These are phyloP conservation scores for Delonix regia DNA, from an alignment of 306 rosid genomes.

Conservation along the genomic window DNA sequence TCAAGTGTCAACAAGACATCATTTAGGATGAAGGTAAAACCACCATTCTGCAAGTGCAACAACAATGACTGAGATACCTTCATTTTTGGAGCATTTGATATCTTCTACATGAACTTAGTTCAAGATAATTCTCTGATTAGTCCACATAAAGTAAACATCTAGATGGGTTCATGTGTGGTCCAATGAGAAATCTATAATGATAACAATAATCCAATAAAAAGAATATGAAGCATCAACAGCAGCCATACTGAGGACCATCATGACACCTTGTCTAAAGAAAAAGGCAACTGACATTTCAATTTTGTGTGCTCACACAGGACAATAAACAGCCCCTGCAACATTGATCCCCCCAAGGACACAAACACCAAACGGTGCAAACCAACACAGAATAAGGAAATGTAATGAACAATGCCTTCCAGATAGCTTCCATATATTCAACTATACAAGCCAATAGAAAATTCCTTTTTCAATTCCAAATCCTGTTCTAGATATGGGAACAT, in stretches of 20 bases:
- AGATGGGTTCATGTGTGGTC: neutral
- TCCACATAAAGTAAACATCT: neutral
- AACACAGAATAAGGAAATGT: conserved; percentile 4
- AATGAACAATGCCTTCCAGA: conserved; percentile 7
- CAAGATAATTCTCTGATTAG: conserved; percentile 11
- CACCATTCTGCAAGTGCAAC: neutral
- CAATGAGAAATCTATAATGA: neutral
- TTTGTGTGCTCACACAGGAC: neutral
- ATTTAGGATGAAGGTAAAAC: neutral
- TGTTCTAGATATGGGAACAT: neutral
- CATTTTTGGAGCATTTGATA: conserved; percentile 14
- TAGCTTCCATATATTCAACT: neutral
- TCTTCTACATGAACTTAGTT: conserved; percentile 8
- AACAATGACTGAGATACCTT: conserved; percentile 23
- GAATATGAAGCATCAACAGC: neutral
- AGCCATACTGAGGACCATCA: neutral
- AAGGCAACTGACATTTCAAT: conserved; percentile 21
- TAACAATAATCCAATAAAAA: neutral
- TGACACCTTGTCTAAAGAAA: neutral
- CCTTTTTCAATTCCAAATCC: conserved; percentile 26
- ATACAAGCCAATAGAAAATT: conserved; percentile 6
- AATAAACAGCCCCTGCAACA: conserved; percentile 15
- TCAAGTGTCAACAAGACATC: conserved; percentile 11
- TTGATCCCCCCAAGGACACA: neutral
- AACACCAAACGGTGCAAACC: neutral